Evolutionary conservation across 2,329 filamentous ascomycete species (phyloP).

Genomic region (Colletotrichum eremochloae): DNA sequence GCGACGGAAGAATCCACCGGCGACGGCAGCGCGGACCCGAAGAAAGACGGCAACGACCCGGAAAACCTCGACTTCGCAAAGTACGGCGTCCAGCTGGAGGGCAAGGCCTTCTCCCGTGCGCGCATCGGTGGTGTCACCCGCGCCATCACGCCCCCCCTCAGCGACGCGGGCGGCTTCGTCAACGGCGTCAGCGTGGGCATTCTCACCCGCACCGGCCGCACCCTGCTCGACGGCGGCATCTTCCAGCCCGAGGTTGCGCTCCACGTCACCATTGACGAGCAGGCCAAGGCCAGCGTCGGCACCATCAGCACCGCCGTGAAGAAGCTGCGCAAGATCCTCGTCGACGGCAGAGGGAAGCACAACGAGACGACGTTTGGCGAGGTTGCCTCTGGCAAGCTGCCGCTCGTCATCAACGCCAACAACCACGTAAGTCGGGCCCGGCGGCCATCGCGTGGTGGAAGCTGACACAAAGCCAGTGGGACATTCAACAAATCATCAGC

Average conservation of each 20-base stretch:
- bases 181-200: slow-evolving; percentile 59
- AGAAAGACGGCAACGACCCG: slow-evolving; percentile 45
- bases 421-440: slow-evolving; percentile 29
- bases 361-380: slow-evolving; percentile 53
- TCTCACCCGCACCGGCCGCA: slow-evolving; percentile 53
- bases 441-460: not conserved
- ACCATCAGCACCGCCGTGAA: slow-evolving; percentile 47
- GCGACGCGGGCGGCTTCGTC: slow-evolving; percentile 48
- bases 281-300: slow-evolving; percentile 47
- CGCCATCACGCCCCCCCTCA: slow-evolving; percentile 56
- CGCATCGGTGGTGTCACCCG: slow-evolving; percentile 59
- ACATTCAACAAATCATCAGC: slow-evolving; percentile 56
- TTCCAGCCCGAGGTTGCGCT: slow-evolving; percentile 58
- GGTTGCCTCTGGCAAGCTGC: slow-evolving; percentile 54
- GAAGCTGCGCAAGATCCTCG: slow-evolving; percentile 54
- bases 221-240: slow-evolving; percentile 56
- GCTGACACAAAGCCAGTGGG: slow-evolving; percentile 49
- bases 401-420: slow-evolving; percentile 55
- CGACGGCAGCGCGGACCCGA: slow-evolving; percentile 58
- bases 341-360: slow-evolving; percentile 50
- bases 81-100: slow-evolving; percentile 57
- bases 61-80: slow-evolving; percentile 54
- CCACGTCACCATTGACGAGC: slow-evolving; percentile 56
- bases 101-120: slow-evolving; percentile 56
- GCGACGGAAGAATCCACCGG: slow-evolving; percentile 57